These are phyloP conservation scores for Camellia lanceoleosa DNA, from an alignment of 148 eudicot species.

Conservation along the genomic window DNA sequence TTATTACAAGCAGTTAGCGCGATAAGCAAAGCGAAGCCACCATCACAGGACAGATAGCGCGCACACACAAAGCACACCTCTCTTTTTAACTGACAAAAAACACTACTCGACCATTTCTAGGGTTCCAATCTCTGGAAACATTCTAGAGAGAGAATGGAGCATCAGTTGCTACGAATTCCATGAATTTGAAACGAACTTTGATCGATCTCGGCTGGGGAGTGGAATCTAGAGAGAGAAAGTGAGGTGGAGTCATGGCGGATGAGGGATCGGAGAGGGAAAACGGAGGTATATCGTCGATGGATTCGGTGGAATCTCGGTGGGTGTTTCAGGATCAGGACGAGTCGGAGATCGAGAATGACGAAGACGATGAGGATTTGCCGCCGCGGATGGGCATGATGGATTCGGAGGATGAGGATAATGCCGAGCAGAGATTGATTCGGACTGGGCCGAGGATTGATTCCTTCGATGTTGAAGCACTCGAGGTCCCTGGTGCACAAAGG, in stretches of 20 bases:
- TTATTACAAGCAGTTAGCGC: no score
- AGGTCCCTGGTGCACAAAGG: constrained; percentile 74
- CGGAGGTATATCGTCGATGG: constrained; percentile 44
- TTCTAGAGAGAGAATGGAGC: not conserved
- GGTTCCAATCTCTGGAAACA: not conserved
- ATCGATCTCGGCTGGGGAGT: not conserved
- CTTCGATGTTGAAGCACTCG: constrained; percentile 94
- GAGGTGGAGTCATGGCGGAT: constrained; percentile 24
- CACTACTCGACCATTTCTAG: not conserved
- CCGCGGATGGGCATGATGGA: constrained; percentile 25
- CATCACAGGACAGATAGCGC: no score
- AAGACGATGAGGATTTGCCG: constrained; percentile 40
- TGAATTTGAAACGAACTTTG: not conserved
- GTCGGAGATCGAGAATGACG: constrained; percentile 37
- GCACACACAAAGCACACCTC: no score
- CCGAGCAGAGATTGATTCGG: constrained; percentile 59
- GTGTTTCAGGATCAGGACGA: constrained; percentile 53
- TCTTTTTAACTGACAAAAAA: no score
- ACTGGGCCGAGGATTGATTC: constrained; percentile 92
- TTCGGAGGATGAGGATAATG: constrained; percentile 71
- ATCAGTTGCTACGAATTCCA: not conserved
- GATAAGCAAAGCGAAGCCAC: no score
- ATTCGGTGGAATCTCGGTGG: constrained; percentile 66
- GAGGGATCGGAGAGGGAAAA: constrained; percentile 54
- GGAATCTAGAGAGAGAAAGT: not conserved